Conservation (phyloP, 179 eudicot species). For the Beta macrorhiza region DNA sequence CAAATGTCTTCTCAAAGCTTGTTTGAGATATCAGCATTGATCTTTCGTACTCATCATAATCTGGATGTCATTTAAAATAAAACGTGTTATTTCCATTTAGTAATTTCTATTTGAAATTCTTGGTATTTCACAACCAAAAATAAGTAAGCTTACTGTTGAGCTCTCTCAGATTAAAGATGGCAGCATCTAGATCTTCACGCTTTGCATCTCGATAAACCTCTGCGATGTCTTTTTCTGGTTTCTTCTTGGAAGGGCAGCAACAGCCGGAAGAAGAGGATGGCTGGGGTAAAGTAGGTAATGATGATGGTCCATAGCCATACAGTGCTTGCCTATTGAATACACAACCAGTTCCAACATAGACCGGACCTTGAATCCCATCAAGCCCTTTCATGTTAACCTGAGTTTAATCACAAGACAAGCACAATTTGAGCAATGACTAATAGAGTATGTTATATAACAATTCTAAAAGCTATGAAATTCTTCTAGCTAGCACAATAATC, state of each 20-base stretch:
- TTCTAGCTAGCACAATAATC: background rate
- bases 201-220: conserved; percentile 73
- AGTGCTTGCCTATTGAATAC: conserved; percentile 53
- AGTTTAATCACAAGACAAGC: background rate
- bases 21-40: conserved; percentile 56
- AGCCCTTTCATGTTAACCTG: conserved; percentile 59
- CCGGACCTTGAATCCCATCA: conserved; percentile 57
- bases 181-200: conserved; percentile 89
- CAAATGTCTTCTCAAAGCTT: conserved; percentile 58
- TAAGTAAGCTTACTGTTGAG: conserved; percentile 62
- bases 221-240: conserved; percentile 58
- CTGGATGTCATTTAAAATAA: conserved; percentile 33
- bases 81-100: background rate
- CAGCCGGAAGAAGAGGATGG: conserved; percentile 72
- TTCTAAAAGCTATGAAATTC: background rate
- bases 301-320: conserved; percentile 50
- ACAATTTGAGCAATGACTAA: background rate
- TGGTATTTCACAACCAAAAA: background rate
- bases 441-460: background rate
- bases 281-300: conserved; percentile 51
- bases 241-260: conserved; percentile 64
- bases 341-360: conserved; percentile 55
- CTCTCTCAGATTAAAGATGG: conserved; percentile 89
- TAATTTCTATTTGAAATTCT: conserved; percentile 1
- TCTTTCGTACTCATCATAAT: conserved; percentile 63